Evolutionary conservation across 805 yeast genomes (phyloP), one percentile per base, ranked within the genome.

Genomic region (Barnettozyma sp.): DNA sequence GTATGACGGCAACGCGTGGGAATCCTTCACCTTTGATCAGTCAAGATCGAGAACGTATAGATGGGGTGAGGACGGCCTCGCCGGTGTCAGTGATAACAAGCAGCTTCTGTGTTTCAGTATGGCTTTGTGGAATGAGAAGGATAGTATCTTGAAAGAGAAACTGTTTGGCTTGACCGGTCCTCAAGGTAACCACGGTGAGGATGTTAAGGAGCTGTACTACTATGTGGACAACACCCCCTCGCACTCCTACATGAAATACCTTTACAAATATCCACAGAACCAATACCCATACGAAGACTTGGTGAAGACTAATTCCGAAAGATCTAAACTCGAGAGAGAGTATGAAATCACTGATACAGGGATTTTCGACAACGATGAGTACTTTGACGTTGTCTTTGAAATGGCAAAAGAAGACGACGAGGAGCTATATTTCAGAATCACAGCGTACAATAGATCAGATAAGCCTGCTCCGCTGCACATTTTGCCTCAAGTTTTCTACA

Each of bases 1-100:
- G 0, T 66, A 60, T 34, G 72, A 77, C 46, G 97, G 97, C 28
- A 86, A 86, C 48, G 95, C 95, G 4, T 87, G 97, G 97, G 69
- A 76, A 25, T 75, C 76, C 48, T 87, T 87, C 59, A 84, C 94
- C 7, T 86, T 85, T 56, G 94, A 84, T 41, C 86, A 84, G 42
- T 81, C 94, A 2, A 68, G 76, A 41, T 73, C 87, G 16, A 66
- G 97, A 45, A 75, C 84, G 11, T 87, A 82, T 56, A 68, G 97
- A 29, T 87, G 97, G 97, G 95, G 95, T 27, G 97, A 88, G 58
- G 96, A 87, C 56, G 97, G 97, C 2, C 63, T 87, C 47, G 94
- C 90, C 9, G 97, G 97, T 33, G 80, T 84, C 15, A 73, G 83
- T 42, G 97, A 87, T 55, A 75, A 82, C 42, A 86, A 82, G 52